Evolutionary conservation across 345 rosid species (phyloP).

Genomic region (Noccaea bulbosa): DNA sequence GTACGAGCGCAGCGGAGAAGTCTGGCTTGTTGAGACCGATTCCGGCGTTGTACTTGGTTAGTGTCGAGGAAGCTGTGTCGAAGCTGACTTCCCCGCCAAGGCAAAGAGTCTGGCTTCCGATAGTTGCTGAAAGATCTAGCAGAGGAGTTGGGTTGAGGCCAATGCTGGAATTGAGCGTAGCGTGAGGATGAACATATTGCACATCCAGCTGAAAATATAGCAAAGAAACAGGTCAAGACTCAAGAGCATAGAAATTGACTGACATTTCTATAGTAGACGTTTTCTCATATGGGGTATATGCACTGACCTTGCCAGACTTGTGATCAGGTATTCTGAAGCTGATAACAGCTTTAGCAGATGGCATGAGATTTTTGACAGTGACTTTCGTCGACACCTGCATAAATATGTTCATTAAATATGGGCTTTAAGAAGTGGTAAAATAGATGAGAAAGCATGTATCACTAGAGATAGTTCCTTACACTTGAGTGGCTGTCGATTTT

Average conservation of each 20-base stretch:
- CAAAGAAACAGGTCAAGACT: conserved; percentile 20
- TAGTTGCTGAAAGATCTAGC: conserved; percentile 74
- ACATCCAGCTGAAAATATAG: conserved; percentile 64
- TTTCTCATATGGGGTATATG: conserved; percentile 24
- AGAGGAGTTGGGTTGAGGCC: conserved; percentile 79
- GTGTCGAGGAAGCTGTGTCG: conserved; percentile 70
- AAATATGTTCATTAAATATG: conserved; percentile 18
- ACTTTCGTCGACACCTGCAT: conserved; percentile 71
- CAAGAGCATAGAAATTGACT: neutral
- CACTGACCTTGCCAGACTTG: conserved; percentile 91
- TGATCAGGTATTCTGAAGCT: conserved; percentile 86
- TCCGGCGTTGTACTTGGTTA: conserved; percentile 75
- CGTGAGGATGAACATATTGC: conserved; percentile 77
- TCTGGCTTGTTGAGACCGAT: conserved; percentile 66
- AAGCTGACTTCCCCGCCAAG: conserved; percentile 82
- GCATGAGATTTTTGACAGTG: conserved; percentile 62
- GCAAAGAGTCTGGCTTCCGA: conserved; percentile 63
- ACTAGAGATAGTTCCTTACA: conserved; percentile 47
- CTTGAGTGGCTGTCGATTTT: conserved; percentile 76
- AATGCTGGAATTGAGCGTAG: conserved; percentile 68
- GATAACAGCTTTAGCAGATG: conserved; percentile 59
- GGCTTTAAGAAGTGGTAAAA: neutral
- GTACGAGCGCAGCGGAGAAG: conserved; percentile 61
- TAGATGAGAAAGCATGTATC: conserved; percentile 11
- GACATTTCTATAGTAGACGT: conserved; percentile 6